Base-by-base conservation (phyloP, 805 yeast genomes). In the Metschnikowia kunwiensis region DNA sequence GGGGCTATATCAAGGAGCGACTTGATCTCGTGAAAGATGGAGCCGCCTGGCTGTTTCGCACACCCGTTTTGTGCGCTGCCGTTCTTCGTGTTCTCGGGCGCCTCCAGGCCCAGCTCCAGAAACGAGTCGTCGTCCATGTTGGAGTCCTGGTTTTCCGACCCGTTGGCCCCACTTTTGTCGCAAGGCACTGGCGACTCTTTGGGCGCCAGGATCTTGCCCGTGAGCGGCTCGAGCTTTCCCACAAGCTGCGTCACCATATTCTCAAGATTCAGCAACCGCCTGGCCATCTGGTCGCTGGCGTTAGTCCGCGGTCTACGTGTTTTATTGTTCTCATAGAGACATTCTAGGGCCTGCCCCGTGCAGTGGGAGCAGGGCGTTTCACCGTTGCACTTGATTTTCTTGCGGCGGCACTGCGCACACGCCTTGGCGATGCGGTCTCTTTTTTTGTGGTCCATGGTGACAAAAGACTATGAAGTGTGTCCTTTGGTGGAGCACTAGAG, bases 331-430 rank as follows among this genome's bases (percentile, higher is more conserved):
- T 43, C 46, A 29, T 47, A 47, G 13, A 34, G 30, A 24, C 51
- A 47, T 19, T 33, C 40, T 20, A 33, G 12, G 13, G 19, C 12
- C 11, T 27, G 33, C 26, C 32, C 26, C 7, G 29, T 12, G 25
- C 52, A 48, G 25, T 41, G 43, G 20, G 24, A 33, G 24, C 50
- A 46, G 8, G 42, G 46, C 8, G 24, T 15, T 20, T 27, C 23
- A 15, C 50, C 49, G 14, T 43, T 39, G 20, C 52, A 46, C 21
- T 42, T 34, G 16, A 39, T 47, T 30, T 49, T 49, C 30, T 40
- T 43, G 16, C 42, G 34, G 13, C 53, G 47, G 23, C 53, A 49
- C 5, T 32, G 29, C 18, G 40, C 44, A 18, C 53, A 46, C 0
- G 53, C 53, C 30, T 37, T 42, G 16, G 43, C 28, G 13, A 42